These are phyloP conservation scores for Thermomyces lanuginosus DNA, from an alignment of 2,329 filamentous ascomycete genomes.

Conservation along the genomic window DNA sequence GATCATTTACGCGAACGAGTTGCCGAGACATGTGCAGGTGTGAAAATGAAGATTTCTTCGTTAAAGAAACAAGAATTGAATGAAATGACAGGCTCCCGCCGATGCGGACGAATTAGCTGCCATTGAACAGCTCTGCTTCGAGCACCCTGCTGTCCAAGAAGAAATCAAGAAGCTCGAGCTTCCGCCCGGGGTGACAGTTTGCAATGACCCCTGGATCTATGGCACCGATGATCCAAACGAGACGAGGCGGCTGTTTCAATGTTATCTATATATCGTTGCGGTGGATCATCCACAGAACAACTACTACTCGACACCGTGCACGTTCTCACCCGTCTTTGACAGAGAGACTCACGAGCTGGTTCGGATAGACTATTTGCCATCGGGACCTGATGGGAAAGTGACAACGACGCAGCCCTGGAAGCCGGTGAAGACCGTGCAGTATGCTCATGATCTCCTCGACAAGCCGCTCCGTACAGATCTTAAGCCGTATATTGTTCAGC, in stretches of 20 bases:
- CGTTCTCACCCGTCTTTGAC: conserved; percentile 35
- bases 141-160: conserved; percentile 39
- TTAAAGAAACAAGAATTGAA: conserved; percentile 1
- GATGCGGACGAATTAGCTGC: conserved; percentile 45
- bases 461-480: conserved; percentile 33
- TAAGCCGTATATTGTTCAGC: conserved; percentile 50
- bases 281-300: conserved; percentile 22
- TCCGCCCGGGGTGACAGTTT: conserved; percentile 39
- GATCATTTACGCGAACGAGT: conserved; percentile 23
- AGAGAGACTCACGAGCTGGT: conserved; percentile 46
- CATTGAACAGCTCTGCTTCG: conserved; percentile 41
- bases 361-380: conserved; percentile 53
- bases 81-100: conserved; percentile 33
- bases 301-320: conserved; percentile 21
- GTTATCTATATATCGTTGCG: conserved; percentile 25
- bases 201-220: conserved; percentile 56
- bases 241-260: conserved; percentile 23
- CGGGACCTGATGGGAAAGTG: conserved; percentile 44
- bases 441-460: conserved; percentile 38
- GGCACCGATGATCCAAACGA: conserved; percentile 29
- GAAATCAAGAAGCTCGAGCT: conserved; percentile 44
- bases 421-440: conserved; percentile 35
- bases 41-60: too few relatives aligned
- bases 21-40: conserved; percentile 33
- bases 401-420: conserved; percentile 42